These are phyloP conservation scores for Chiua virens DNA, from an alignment of 768 basidiomycete genomes.

Conservation along the genomic window DNA sequence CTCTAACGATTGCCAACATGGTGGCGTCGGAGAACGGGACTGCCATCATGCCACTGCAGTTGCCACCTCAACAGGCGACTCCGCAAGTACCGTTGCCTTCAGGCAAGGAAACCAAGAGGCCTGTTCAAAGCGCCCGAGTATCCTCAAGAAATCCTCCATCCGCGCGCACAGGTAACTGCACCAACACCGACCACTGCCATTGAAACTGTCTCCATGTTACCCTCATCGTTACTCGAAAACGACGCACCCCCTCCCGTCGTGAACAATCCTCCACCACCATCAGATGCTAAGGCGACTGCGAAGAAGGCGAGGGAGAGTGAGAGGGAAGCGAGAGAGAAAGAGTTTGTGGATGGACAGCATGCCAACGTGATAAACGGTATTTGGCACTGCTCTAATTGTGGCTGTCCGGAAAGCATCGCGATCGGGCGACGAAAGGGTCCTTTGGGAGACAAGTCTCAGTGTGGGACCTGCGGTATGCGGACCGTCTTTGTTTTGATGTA, in stretches of 20 bases:
- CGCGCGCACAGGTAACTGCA: conserved; percentile 58
- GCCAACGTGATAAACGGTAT: conserved; percentile 79
- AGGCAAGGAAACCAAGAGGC: conserved; percentile 64
- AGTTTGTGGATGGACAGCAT: conserved; percentile 81
- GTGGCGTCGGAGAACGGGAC: conserved; percentile 90
- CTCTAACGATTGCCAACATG: conserved; percentile 85
- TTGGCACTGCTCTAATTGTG: conserved; percentile 96
- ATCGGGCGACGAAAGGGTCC: conserved; percentile 88
- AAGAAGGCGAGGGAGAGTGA: conserved; percentile 74
- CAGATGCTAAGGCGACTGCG: conserved; percentile 51
- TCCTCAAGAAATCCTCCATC: conserved; percentile 51
- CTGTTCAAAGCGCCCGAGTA: conserved; percentile 72
- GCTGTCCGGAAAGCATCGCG: conserved; percentile 84
- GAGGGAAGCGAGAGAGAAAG: conserved; percentile 80
- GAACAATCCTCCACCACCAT: conserved; percentile 25
- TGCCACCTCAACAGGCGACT: conserved; percentile 41
- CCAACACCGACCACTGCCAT: conserved; percentile 70
- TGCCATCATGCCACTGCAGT: conserved; percentile 42
- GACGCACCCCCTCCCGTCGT: conserved; percentile 49
- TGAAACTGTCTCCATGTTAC: conserved; percentile 52
- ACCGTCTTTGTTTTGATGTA: conserved; percentile 2
- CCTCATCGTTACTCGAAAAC: conserved; percentile 57
- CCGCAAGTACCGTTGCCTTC: conserved; percentile 37
- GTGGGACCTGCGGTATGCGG: conserved; percentile 84
- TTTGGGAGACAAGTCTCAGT: conserved; percentile 86